phyloP scores from a whole-genome alignment of 352 stramenopile genomes.

The Phytophthora hibernalis region DNA sequence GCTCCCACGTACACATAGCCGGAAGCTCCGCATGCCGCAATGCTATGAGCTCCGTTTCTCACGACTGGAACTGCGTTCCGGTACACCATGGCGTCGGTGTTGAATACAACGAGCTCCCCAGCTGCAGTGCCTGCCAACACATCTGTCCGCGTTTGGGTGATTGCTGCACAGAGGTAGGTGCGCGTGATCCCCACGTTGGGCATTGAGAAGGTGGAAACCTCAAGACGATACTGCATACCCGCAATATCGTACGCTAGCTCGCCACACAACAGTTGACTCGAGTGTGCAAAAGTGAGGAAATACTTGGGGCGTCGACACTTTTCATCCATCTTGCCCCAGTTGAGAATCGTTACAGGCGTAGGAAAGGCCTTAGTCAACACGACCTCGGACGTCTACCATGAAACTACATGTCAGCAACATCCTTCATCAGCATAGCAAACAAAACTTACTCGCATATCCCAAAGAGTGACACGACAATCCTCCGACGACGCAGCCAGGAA shows the following conservation, averaged over 20 bases:
- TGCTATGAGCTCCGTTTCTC: conserved; percentile 78
- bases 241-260: conserved; percentile 78
- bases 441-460: conserved; percentile 70
- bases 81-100: conserved; percentile 68
- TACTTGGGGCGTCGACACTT: conserved; percentile 78
- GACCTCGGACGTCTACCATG: conserved; percentile 66
- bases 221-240: conserved; percentile 83
- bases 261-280: conserved; percentile 65
- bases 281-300: conserved; percentile 67
- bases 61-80: conserved; percentile 68
- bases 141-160: conserved; percentile 60
- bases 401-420: not conserved
- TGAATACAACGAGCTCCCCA: conserved; percentile 90
- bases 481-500: conserved; percentile 74
- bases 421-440: not conserved
- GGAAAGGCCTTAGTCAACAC: conserved; percentile 75
- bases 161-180: conserved; percentile 71
- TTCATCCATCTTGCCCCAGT: conserved; percentile 74
- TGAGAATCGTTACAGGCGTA: conserved; percentile 68
- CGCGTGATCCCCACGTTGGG: conserved; percentile 75
- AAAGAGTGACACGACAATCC: conserved; percentile 74
- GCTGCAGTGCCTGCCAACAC: conserved; percentile 71
- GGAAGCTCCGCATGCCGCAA: conserved; percentile 66
- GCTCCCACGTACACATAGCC: conserved; percentile 83
- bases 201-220: conserved; percentile 72